phyloP scores from a whole-genome alignment of 345 rosid genomes.

The Salix arbutifolia region DNA sequence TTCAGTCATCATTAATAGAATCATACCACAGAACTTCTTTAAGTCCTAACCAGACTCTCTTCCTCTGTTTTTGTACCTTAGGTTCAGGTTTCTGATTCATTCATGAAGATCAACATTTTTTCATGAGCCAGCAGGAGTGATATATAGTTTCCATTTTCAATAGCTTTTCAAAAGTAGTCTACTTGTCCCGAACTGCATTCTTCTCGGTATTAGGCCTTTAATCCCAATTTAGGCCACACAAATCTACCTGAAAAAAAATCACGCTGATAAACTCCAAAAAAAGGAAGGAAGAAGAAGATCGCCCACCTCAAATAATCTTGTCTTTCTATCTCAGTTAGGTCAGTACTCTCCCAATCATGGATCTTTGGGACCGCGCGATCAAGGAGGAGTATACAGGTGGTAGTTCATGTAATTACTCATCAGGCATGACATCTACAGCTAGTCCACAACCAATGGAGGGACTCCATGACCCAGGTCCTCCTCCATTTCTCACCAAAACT shows the following conservation, averaged over 20 bases:
- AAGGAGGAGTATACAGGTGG: constrained; percentile 10
- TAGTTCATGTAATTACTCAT: background rate
- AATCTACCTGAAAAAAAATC: background rate
- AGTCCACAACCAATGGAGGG: constrained; percentile 57
- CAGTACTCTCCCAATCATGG: constrained; percentile 2
- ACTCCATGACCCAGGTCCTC: constrained; percentile 58
- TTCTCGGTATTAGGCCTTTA: background rate
- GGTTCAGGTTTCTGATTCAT: background rate
- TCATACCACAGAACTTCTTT: background rate
- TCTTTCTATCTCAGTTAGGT: too few relatives aligned
- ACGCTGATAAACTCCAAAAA: background rate
- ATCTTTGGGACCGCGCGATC: background rate
- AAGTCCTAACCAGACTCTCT: background rate
- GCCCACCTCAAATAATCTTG: constrained; percentile 10
- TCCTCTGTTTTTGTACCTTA: background rate
- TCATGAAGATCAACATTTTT: background rate
- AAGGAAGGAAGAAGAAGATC: background rate
- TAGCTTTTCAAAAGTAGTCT: background rate
- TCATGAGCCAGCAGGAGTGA: background rate
- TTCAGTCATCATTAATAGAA: background rate
- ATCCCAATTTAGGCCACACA: background rate
- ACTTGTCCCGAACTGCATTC: background rate
- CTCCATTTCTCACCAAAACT: constrained; percentile 70
- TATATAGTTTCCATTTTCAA: background rate
- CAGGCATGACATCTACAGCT: background rate